Conservation (phyloP, 768 basidiomycete genomes). For the Mycena metata region DNA sequence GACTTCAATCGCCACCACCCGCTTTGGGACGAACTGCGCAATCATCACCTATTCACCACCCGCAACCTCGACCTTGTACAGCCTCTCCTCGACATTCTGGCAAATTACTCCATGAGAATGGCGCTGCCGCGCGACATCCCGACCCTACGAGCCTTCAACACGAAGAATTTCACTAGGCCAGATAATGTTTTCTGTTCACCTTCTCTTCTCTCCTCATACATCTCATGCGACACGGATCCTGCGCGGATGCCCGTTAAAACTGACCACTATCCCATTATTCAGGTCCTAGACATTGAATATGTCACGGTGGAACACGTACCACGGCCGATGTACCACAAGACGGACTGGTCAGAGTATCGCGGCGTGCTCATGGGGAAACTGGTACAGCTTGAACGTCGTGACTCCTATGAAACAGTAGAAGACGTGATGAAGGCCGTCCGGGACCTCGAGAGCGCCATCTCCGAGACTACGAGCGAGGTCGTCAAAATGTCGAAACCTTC, state of each 20-base stretch:
- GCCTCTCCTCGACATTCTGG: neutral
- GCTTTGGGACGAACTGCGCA: slow-evolving; percentile 29
- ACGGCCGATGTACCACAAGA: slow-evolving; percentile 43
- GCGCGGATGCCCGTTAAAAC: slow-evolving; percentile 34
- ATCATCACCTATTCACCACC: slow-evolving; percentile 51
- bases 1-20: slow-evolving; percentile 53
- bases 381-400: neutral
- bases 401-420: neutral
- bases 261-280: slow-evolving; percentile 59
- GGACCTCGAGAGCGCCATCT: slow-evolving; percentile 36
- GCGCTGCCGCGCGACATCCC: neutral
- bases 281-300: slow-evolving; percentile 41
- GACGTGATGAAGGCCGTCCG: neutral
- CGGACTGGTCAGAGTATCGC: slow-evolving; percentile 48
- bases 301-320: neutral
- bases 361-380: neutral
- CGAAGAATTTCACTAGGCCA: slow-evolving; percentile 52
- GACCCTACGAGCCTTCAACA: neutral
- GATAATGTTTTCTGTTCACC: slow-evolving; percentile 59
- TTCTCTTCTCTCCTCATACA: slow-evolving; percentile 33
- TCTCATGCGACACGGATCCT: slow-evolving; percentile 44
- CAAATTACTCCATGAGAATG: neutral
- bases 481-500: slow-evolving; percentile 37
- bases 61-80: slow-evolving; percentile 37
- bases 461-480: slow-evolving; percentile 30